These are phyloP conservation scores for Sclerotinia minor DNA, from an alignment of 2,329 filamentous ascomycete species.

Conservation along the genomic window DNA sequence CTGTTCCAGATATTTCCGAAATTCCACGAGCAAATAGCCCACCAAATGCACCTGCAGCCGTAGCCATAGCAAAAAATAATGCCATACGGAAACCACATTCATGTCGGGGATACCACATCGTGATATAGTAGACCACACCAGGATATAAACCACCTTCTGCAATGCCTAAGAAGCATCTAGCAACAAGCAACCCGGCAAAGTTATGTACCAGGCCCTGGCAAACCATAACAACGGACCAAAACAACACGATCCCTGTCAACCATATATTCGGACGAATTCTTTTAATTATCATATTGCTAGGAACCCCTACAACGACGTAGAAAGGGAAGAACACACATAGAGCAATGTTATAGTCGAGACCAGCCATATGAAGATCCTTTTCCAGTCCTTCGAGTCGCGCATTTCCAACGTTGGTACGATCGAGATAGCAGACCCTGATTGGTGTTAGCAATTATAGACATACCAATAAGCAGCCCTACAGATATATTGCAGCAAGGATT, in stretches of 20 bases:
- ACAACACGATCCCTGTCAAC: conserved; percentile 62
- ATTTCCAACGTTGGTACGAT: conserved; percentile 41
- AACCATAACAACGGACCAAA: conserved; percentile 69
- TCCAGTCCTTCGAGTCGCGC: conserved; percentile 40
- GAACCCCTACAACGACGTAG: conserved; percentile 40
- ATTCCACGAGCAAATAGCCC: conserved; percentile 56
- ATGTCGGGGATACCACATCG: conserved; percentile 59
- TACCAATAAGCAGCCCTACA: conserved; percentile 39
- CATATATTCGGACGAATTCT: conserved; percentile 54
- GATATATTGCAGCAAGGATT: conserved; percentile 55
- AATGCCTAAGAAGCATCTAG: conserved; percentile 54
- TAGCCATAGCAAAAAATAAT: conserved; percentile 59
- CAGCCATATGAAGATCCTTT: conserved; percentile 40
- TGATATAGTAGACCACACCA: conserved; percentile 60
- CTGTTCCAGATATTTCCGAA: conserved; percentile 56
- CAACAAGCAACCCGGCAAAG: conserved; percentile 52
- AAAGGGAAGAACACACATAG: conserved; percentile 41
- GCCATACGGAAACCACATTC: conserved; percentile 64
- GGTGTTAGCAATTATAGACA: conserved; percentile 4
- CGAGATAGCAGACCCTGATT: conserved; percentile 37
- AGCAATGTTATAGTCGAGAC: conserved; percentile 41
- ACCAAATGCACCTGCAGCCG: conserved; percentile 54
- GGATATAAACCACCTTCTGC: conserved; percentile 61
- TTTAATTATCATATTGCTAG: conserved; percentile 45
- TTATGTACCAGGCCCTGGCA: conserved; percentile 66